Evolutionary conservation across 73 alveolate genomes (phyloP), one percentile per base, ranked within the genome.

Genomic region (Symbiodinium pilosum): DNA sequence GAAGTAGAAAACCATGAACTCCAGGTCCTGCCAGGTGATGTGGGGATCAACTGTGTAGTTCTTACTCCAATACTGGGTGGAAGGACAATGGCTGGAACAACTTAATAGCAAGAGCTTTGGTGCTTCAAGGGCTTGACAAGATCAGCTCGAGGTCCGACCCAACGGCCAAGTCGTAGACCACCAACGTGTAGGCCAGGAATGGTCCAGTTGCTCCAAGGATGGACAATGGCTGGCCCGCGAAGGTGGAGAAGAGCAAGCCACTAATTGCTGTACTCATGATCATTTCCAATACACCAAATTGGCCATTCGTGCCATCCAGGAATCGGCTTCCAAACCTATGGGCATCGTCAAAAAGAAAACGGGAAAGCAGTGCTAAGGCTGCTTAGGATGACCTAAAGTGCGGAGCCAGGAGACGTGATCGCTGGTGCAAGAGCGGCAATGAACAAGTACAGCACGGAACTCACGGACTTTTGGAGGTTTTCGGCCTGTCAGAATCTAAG

Each of bases 121-220:
- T n/a, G n/a, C n/a, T n/a, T n/a, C n/a, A n/a, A n/a, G n/a, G n/a
- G n/a, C n/a, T n/a, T n/a, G n/a, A 3, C 71, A 12, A 30, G 39
- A 83, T 26, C 73, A 84, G 42, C 44, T 40, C 73, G 40, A 84
- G 16, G 30, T 84, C 71, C 42, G 42, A 16, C 42, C 40, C 73
- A 2, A 14, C 43, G 21, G 73, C 64, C 73, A 84, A 2, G 7
- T 43, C 51, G 30, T 40, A 84, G 36, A 84, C 64, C 20, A 43
- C 71, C 16, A 84, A 24, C 73, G 92, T 84, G 75, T 42, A 84
- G 26, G 71, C 71, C 40, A 40, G 14, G 73, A 42, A 28, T 21
- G 92, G 92, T 14, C 92, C 92, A 11, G 92, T 84, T 1, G 71
- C 92, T 1, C 92, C 92, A 38, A 42, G 69, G 39, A 84, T 84